phyloP scores from a whole-genome alignment of 768 basidiomycete species.

The Rhodotorula graminis region DNA sequence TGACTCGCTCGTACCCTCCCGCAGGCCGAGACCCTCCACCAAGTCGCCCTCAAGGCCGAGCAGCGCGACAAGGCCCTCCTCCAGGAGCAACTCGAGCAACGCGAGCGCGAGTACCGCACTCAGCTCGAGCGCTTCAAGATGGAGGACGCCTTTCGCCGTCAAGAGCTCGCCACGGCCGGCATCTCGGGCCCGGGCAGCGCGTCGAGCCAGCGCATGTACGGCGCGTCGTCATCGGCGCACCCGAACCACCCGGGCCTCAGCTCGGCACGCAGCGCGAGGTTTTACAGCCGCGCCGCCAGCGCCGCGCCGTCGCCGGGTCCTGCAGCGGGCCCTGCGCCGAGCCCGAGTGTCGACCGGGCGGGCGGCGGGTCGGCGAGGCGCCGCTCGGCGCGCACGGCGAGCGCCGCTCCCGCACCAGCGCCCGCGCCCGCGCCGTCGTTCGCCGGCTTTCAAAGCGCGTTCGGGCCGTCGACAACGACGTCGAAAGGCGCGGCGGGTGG shows the following conservation, averaged over 20 bases:
- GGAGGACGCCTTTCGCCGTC: conserved; percentile 16
- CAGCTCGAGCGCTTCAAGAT: conserved; percentile 1
- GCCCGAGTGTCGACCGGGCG: not conserved
- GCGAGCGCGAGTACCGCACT: conserved; percentile 21
- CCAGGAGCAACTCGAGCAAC: not conserved
- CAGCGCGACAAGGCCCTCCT: conserved; percentile 2
- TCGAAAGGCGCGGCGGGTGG: not conserved
- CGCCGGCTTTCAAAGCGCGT: conserved; percentile 19
- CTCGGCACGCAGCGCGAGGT: not conserved
- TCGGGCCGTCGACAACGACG: not conserved
- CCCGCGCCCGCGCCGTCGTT: conserved; percentile 3
- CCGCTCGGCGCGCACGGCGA: not conserved
- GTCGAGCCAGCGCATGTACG: not conserved
- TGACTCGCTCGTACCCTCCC: too few relatives aligned
- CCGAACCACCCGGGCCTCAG: not conserved
- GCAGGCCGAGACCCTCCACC: conserved; percentile 20
- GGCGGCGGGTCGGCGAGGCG: not conserved
- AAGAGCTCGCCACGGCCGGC: conserved; percentile 14
- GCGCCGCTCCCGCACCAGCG: not conserved
- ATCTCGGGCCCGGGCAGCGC: not conserved
- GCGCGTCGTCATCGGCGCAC: not conserved
- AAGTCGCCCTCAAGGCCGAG: not conserved
- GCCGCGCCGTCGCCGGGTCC: too few relatives aligned
- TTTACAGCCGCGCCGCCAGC: not conserved
- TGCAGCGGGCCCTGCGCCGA: not conserved